A percentile compares a stretch with the other conserved stretches of the same genome.
These are phyloP conservation scores for Entomortierella chlamydospora DNA, from an alignment of 192 early-diverging fungal species.

Conservation along the genomic window DNA sequence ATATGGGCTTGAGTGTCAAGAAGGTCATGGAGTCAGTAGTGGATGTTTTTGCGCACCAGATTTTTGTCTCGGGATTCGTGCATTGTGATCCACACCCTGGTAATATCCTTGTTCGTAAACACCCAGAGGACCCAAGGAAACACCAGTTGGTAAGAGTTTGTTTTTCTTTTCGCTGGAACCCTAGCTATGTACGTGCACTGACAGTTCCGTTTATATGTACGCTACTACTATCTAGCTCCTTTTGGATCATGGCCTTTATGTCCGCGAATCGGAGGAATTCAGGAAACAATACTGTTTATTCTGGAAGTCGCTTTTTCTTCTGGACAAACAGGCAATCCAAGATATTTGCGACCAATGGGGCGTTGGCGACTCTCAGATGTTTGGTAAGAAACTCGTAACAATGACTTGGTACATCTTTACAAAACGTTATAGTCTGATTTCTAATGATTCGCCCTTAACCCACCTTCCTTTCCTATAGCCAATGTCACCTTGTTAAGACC, in stretches of 20 bases:
- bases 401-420: too few relatives aligned
- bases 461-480: constrained; percentile 12
- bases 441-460: too few relatives aligned
- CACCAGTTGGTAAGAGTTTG: constrained; percentile 52
- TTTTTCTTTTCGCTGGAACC: not conserved
- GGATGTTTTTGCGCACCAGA: constrained; percentile 87
- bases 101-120: constrained; percentile 82
- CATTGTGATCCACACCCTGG: constrained; percentile 91
- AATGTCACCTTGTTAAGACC: constrained; percentile 75
- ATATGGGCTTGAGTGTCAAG: constrained; percentile 28
- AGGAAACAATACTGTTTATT: constrained; percentile 82
- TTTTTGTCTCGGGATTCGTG: constrained; percentile 87
- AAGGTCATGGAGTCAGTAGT: constrained; percentile 80
- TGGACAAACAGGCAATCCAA: constrained; percentile 71
- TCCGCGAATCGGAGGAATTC: constrained; percentile 78
- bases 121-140: constrained; percentile 63
- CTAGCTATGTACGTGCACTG: too few relatives aligned
- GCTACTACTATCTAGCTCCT: constrained; percentile 65
- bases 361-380: constrained; percentile 69
- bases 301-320: constrained; percentile 86
- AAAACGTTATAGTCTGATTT: too few relatives aligned
- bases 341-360: constrained; percentile 82
- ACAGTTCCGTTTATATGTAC: not conserved
- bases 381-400: constrained; percentile 52
- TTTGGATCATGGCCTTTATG: constrained; percentile 94